Conservation (phyloP, 768 basidiomycete species). For the Cystoderma amianthinum region DNA sequence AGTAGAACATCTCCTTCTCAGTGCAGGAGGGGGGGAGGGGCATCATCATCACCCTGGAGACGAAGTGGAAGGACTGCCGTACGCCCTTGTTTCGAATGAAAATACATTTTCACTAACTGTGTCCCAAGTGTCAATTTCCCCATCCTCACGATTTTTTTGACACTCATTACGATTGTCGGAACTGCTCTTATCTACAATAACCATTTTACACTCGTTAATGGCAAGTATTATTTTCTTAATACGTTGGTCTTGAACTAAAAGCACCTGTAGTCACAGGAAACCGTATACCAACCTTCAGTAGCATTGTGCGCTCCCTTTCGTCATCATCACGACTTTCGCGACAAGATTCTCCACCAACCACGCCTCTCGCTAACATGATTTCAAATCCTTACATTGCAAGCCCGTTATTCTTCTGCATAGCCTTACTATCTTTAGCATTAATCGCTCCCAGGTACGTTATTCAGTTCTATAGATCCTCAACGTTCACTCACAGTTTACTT, state of each 20-base stretch:
- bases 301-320: constrained; percentile 40
- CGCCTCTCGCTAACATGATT: constrained; percentile 32
- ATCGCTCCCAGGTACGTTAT: constrained; percentile 50
- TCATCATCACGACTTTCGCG: constrained; percentile 23
- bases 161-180: constrained; percentile 48
- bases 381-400: constrained; percentile 73
- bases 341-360: constrained; percentile 25
- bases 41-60: constrained; percentile 59
- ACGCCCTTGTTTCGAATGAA: constrained; percentile 8
- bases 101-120: constrained; percentile 17
- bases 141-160: constrained; percentile 42
- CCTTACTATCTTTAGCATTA: constrained; percentile 46
- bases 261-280: constrained; percentile 46
- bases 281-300: constrained; percentile 47
- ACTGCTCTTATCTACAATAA: constrained; percentile 57
- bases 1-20: constrained; percentile 83
- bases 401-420: constrained; percentile 50
- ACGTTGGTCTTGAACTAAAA: not conserved
- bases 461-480: not conserved
- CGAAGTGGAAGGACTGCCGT: constrained; percentile 44
- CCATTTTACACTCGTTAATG: constrained; percentile 55
- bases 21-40: constrained; percentile 42
- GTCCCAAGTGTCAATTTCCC: constrained; percentile 71
- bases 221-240: constrained; percentile 29
- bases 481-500: not conserved